Base-by-base conservation (phyloP, 345 rosid species). In the Citrus maxima region DNA sequence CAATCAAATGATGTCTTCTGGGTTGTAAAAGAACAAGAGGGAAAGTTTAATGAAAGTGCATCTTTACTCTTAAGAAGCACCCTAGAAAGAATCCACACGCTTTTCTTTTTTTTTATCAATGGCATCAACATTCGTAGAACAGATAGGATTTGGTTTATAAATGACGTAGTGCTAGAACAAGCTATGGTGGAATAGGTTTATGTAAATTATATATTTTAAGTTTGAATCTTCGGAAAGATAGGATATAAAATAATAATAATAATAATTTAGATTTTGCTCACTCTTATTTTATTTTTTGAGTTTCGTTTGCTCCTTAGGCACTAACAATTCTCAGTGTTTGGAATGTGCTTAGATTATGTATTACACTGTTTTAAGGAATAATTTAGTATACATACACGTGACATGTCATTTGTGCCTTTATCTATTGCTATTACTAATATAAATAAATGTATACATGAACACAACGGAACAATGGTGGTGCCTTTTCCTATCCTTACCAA, bases 1-100 rank as follows among this genome's bases (percentile, higher is more conserved):
- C 85, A 18, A 63, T 85, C 21, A 86, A 86, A 81, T 88, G 78
- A 85, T 30, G 28, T 71, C 13, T n/a, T 13, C 67, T 10, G 61
- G 25, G 59, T 73, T 71, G 14, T 46, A 34, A 59, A 38, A 61
- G 37, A 38, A 71, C 42, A 54, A 35, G 16, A n/a, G 76, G 34
- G 66, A 37, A 13, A 18, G 30, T 0, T 55, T 10, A 70, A 6
- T 25, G 40, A 27, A 30, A 71, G 61, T 32, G 10, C 74, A 51
- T 70, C 58, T 19, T 19, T 54, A 5, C 51, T 46, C 51, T 46
- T 46, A 46, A 46, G 51, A 16, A 46, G 16, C 51, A 46, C 51
- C 51, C 16, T 6, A n/a, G 51, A 54, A 59, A 58, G 24, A 35
- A 56, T 72, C 18, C 64, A 72, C 18, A 22, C 22, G 10, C 7